Evolutionary conservation across 164 flowering plant genomes (phyloP).

Genomic region (Houttuynia cordata): DNA sequence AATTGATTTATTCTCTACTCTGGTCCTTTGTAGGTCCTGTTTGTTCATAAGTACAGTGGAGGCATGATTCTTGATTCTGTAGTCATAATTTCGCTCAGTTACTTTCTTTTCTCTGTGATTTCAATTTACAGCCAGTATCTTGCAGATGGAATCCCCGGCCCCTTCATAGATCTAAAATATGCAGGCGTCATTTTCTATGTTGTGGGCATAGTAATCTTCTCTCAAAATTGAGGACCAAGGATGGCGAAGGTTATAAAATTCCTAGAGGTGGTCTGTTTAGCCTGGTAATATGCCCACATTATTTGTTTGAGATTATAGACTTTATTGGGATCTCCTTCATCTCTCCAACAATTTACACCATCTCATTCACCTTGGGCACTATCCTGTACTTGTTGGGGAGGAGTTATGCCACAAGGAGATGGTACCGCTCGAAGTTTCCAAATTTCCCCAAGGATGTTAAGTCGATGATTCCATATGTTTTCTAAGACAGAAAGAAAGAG

Average conservation of each 20-base stretch:
- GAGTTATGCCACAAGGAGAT: constrained; percentile 52
- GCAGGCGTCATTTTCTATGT: constrained; percentile 33
- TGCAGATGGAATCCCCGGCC: constrained; percentile 20
- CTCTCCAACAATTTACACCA: constrained; percentile 41
- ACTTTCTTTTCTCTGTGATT: constrained; percentile 22
- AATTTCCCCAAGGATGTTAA: constrained; percentile 45
- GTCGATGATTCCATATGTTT: constrained; percentile 53
- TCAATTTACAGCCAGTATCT: constrained; percentile 40
- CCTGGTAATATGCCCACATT: constrained; percentile 64
- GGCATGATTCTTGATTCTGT: constrained; percentile 28
- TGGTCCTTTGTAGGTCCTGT: constrained; percentile 30
- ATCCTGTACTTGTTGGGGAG: constrained; percentile 34
- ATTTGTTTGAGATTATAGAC: constrained; percentile 46
- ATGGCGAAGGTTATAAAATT: constrained; percentile 42
- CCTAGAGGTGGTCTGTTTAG: constrained; percentile 57
- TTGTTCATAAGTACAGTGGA: constrained; percentile 64
- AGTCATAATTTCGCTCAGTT: constrained; percentile 27
- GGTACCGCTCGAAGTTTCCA: constrained; percentile 63
- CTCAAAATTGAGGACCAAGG: constrained; percentile 31
- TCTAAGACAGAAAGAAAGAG: constrained; percentile 12
- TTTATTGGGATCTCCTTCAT: constrained; percentile 53
- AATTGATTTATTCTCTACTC: neutral
- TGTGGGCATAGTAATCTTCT: constrained; percentile 38
- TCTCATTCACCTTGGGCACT: constrained; percentile 26
- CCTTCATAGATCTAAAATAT: constrained; percentile 31